Evolutionary conservation across 371 early-diverging fungal genomes (phyloP).

Genomic region (Nematocida homosporus): DNA sequence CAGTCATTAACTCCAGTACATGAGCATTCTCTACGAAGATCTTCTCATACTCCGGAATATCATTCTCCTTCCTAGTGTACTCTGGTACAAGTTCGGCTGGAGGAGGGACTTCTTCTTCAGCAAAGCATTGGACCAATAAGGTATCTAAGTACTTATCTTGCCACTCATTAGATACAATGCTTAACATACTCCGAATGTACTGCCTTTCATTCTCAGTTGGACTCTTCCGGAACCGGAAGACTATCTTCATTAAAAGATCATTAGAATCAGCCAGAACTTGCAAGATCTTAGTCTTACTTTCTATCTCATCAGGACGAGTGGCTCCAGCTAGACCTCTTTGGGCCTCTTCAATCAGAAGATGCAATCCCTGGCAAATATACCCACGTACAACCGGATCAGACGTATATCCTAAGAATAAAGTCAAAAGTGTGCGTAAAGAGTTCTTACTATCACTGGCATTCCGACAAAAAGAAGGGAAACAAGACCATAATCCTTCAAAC

Average conservation of each 20-base stretch:
- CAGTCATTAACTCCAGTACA: constrained; percentile 27
- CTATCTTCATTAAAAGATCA: constrained; percentile 9
- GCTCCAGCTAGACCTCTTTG: neutral
- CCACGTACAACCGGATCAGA: constrained; percentile 18
- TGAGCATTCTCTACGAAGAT: constrained; percentile 43
- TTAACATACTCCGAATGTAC: constrained; percentile 2
- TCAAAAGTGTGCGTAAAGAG: neutral
- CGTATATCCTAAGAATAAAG: neutral
- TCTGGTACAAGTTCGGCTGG: constrained; percentile 23
- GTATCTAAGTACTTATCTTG: constrained; percentile 13
- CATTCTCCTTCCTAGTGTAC: constrained; percentile 29
- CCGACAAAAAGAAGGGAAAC: constrained; percentile 54
- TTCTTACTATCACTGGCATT: constrained; percentile 7
- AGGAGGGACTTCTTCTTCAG: neutral
- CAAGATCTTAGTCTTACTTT: neutral
- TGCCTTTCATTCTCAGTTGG: constrained; percentile 42
- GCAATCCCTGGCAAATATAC: constrained; percentile 36
- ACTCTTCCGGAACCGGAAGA: constrained; percentile 3
- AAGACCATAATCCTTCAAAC: constrained; percentile 46
- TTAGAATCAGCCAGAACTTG: neutral
- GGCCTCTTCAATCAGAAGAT: constrained; percentile 25
- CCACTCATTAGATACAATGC: constrained; percentile 21
- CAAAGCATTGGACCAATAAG: constrained; percentile 5
- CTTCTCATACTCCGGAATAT: constrained; percentile 31
- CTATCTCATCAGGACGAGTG: neutral